Evolutionary conservation across 2,329 filamentous ascomycete genomes (phyloP), one percentile per base, ranked within the genome.

Genomic region (Leptographium radiaticola): DNA sequence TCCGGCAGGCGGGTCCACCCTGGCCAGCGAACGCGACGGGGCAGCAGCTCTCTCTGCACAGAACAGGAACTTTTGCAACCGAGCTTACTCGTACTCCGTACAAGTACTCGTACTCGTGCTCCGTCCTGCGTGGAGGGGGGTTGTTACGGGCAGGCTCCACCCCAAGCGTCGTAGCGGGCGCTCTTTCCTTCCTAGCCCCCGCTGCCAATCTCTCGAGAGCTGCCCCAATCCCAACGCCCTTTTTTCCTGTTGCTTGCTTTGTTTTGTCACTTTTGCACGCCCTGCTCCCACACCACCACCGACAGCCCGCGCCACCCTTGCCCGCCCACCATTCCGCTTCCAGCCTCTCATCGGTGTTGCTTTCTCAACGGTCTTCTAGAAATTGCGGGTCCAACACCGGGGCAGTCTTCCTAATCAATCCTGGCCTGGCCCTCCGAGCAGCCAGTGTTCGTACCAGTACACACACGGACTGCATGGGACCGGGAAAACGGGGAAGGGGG

Each of bases 341-440:
- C 55, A 59, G 60, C 59, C 61, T 64, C 58, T 64, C 57, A 60
- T 63, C 67, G 64, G 66, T 64, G 65, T 66, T 62, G 63, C 69
- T 67, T 68, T 64, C 65, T 71, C 70, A 73, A 74, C 71, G 70
- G 68, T 66, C 65, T 70, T 71, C 66, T 70, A 69, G 66, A 70
- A 69, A 67, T 65, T 69, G 68, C 68, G 71, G 71, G 68, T 62
- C 71, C 61, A 61, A 59, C 61, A 59, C 72, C 71, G 70, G 70
- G 73, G 68, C 67, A 70, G 73, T 73, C 67, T 69, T 65, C 67
- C 63, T 38, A 38, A 25, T 15, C 20, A 20, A 13, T 34, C 43
- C 44, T 53, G 43, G 44, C 8, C 43, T 31, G 13, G 20, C 25
- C 34, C 43, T 48, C 11, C 44, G 42, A 40, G 7, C 10, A 40